Conservation (phyloP, 345 rosid genomes). For the Physaria fendleri region DNA sequence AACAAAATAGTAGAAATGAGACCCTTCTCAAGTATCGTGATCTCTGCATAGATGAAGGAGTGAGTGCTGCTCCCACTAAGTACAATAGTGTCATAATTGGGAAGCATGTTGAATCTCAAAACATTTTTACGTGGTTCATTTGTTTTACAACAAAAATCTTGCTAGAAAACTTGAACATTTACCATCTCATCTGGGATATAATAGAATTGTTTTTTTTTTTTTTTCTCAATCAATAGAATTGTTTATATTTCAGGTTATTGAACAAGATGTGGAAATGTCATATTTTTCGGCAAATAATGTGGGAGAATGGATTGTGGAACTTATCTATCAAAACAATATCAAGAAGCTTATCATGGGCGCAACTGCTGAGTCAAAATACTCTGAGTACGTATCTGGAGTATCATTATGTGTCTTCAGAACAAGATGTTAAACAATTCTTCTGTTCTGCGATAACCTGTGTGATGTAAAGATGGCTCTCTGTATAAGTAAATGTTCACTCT, state of each 20-base stretch:
- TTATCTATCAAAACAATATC: conserved; percentile 37
- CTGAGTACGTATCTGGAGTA: conserved; percentile 34
- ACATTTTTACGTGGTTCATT: background rate
- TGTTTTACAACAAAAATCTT: background rate
- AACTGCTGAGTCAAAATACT: conserved; percentile 47
- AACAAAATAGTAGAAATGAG: conserved; percentile 8
- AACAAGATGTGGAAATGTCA: conserved; percentile 33
- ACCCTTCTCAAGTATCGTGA: conserved; percentile 25
- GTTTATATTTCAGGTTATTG: conserved; percentile 35
- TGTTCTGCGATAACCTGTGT: background rate
- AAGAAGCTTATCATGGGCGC: conserved; percentile 66
- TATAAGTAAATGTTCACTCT: conserved; percentile 3
- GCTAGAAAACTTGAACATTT: background rate
- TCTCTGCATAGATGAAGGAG: conserved; percentile 26
- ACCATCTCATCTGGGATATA: background rate
- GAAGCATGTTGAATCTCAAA: background rate
- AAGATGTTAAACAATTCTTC: background rate
- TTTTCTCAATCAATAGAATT: too few relatives aligned
- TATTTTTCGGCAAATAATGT: conserved; percentile 30
- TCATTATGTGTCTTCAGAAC: background rate
- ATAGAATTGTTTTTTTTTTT: conserved; percentile 12
- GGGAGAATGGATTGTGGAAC: conserved; percentile 63
- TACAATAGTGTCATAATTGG: background rate
- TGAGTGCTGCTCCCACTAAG: conserved; percentile 8
- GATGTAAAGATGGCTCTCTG: background rate